Base-by-base conservation (phyloP, 257 asterid species). In the Henckelia pumila region DNA sequence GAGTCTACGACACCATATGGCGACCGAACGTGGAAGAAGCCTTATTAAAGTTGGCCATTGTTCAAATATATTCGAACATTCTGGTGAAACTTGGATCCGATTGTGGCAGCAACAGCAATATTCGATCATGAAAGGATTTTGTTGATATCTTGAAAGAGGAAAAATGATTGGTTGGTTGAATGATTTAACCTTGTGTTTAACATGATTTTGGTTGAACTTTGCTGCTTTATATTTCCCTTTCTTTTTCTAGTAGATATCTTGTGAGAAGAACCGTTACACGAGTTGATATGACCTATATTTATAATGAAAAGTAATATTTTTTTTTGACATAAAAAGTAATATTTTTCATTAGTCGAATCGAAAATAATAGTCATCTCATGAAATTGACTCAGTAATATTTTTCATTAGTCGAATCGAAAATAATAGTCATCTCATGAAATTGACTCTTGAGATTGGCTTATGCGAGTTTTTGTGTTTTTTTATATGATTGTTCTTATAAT, bases 1-100 rank as follows among this genome's bases (percentile, higher is more conserved):
- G 83, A 37, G 32, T 32, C 68, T 8, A 63, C 65, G 16, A 25
- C 64, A 60, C 53, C 23, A 71, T 71, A 71, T 13, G 78, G 70
- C 19, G 63, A 68, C 40, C 81, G 69, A 49, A 67, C 74, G 16
- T 83, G 93, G 89, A 87, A 69, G 74, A 86, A 68, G 73, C 96
- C 89, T 63, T 77, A 73, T 69, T 79, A 35, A 75, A 75, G 72
- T 44, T 61, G 61, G 10, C 59, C 3, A 32, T 58, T 64, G 23
- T 53, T 8, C 24, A 28, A 63, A 10, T 63, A 26, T 23, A 33
- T 44, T 21, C 7, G 2, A 32, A 61, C 21, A 40, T 59, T 28
- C 35, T 10, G 44, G 7, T 33, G 50, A 59, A 24, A 35, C 52
- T 10, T 24, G 10, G 8, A 44, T 22, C 28, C 14, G 1, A 9